phyloP scores from a whole-genome alignment of 306 rosid species.

The Prunus salicina region DNA sequence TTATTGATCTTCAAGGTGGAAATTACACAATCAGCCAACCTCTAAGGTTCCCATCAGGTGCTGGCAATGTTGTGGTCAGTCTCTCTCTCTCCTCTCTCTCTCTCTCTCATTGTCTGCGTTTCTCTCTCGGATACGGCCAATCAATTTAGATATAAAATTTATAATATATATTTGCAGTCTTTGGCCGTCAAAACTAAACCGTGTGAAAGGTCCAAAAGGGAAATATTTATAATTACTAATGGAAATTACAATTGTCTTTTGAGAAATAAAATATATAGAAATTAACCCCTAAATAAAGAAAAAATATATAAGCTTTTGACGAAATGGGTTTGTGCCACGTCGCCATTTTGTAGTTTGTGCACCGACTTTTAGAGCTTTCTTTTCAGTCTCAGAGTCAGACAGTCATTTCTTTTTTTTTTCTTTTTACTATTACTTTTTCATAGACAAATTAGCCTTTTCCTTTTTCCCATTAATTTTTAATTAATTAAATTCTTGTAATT shows the following conservation, averaged over 20 bases:
- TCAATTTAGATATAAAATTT: no score
- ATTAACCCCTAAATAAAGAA: not conserved
- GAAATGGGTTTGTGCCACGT: not conserved
- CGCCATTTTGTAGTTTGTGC: slow-evolving; percentile 8
- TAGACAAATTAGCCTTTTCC: no score
- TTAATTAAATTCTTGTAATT: no score
- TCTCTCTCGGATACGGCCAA: no score
- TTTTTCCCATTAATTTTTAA: not conserved
- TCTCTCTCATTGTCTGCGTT: not conserved
- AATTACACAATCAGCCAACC: slow-evolving; percentile 53
- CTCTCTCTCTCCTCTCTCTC: not conserved
- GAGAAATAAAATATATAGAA: not conserved
- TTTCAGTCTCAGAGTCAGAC: no score
- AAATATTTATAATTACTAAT: no score
- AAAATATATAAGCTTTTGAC: not conserved
- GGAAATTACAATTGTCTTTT: not conserved
- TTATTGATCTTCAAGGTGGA: slow-evolving; percentile 66
- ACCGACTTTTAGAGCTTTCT: not conserved
- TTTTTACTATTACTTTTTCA: not conserved
- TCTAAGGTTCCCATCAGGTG: slow-evolving; percentile 47
- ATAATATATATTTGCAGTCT: not conserved
- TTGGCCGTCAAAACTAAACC: not conserved
- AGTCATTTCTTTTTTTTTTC: no score
- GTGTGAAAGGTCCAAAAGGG: not conserved
- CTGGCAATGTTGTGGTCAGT: slow-evolving; percentile 64